Evolutionary conservation across 164 flowering plant species (phyloP).

Genomic region (Liriodendron chinense): DNA sequence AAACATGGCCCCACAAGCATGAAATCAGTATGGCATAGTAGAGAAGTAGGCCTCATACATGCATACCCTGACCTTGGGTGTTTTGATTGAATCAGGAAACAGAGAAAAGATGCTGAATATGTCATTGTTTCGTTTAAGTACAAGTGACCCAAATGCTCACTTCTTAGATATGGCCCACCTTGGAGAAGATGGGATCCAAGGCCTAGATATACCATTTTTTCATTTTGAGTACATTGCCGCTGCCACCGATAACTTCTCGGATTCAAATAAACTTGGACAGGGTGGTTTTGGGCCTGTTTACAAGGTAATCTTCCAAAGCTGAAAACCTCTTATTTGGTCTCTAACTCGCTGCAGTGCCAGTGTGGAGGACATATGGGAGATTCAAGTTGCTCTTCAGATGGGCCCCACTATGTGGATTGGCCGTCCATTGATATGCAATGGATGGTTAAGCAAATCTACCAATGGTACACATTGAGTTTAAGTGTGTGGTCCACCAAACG

Average conservation of each 20-base stretch:
- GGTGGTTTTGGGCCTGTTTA: conserved; percentile 3
- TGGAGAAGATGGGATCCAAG: neutral
- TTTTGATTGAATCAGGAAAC: neutral
- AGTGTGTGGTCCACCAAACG: too few species aligned
- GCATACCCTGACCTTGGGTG: neutral
- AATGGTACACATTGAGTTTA: too few species aligned
- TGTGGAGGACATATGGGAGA: too few species aligned
- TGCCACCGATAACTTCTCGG: conserved; percentile 2
- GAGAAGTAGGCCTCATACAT: neutral
- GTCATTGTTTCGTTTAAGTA: neutral
- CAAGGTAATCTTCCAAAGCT: neutral
- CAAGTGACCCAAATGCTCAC: neutral
- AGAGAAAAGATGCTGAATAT: neutral
- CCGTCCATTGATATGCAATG: too few species aligned
- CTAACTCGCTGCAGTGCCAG: too few species aligned
- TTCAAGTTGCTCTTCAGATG: too few species aligned
- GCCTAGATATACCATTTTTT: neutral
- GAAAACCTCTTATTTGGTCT: too few species aligned
- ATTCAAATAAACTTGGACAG: conserved; percentile 4
- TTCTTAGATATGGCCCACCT: neutral
- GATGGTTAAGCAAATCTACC: too few species aligned
- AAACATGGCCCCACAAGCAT: too few species aligned
- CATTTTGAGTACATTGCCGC: neutral
- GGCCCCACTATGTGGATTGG: too few species aligned
- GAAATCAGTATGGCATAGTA: neutral